Percentiles rank a stretch among this genome's conserved stretches.
phyloP scores from a whole-genome alignment of 164 flowering plant species.

The Berberis thunbergii region DNA sequence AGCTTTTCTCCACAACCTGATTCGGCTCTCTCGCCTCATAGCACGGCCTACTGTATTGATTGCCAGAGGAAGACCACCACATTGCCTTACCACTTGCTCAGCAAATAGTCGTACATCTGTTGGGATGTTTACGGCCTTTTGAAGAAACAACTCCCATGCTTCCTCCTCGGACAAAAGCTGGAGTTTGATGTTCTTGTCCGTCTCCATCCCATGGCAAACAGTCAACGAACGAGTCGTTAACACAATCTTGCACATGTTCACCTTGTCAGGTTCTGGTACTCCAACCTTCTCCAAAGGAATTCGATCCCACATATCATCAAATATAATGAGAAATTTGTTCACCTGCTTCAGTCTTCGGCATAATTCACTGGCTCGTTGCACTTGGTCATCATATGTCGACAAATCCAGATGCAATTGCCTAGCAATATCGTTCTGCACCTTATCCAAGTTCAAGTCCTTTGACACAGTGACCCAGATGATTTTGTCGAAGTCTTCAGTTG shows the following conservation, averaged over 20 bases:
- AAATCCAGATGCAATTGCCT: conserved; percentile 7
- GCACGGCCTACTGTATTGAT: conserved; percentile 27
- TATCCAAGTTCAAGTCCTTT: conserved; percentile 2
- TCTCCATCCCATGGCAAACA: conserved; percentile 21
- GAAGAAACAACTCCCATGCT: conserved; percentile 20
- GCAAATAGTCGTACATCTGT: conserved; percentile 11
- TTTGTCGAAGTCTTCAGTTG: conserved; percentile 2
- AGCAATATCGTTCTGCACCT: conserved; percentile 11
- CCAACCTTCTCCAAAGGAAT: conserved; percentile 17
- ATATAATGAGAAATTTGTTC: conserved; percentile 1
- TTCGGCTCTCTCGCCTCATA: conserved; percentile 21
- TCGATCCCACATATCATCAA: conserved; percentile 31
- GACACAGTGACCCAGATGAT: conserved; percentile 13
- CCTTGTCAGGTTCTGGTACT: conserved; percentile 17
- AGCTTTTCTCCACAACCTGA: conserved; percentile 24
- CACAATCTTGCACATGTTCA: conserved; percentile 21
- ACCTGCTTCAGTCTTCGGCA: background rate
- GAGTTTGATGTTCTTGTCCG: conserved; percentile 15
- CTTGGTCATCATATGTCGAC: conserved; percentile 5
- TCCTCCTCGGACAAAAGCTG: conserved; percentile 14
- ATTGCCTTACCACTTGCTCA: conserved; percentile 15
- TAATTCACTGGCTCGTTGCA: background rate
- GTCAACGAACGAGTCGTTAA: conserved; percentile 17
- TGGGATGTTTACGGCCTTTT: conserved; percentile 11
- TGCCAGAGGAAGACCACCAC: conserved; percentile 31